Conservation (phyloP, 2,329 filamentous ascomycete species). For the Tolypocladium tropicale region DNA sequence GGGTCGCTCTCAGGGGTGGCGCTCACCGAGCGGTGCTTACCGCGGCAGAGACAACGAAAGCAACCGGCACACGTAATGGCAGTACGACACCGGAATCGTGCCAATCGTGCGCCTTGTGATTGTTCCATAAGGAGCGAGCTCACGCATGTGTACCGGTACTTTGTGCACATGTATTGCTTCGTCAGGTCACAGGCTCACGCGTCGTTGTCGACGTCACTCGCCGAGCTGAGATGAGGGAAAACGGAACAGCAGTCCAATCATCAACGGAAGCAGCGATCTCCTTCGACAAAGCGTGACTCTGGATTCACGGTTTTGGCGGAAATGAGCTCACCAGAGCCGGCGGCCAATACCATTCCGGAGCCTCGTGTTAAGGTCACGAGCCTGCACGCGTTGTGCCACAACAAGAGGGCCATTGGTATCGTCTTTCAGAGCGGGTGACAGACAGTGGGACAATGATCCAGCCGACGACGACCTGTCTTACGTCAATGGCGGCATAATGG, state of each 20-base stretch:
- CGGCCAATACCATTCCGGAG: too few relatives aligned
- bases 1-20: too few relatives aligned
- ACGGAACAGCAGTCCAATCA: neutral
- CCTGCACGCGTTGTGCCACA: neutral
- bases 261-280: neutral
- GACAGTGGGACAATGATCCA: too few relatives aligned
- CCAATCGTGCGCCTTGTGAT: neutral
- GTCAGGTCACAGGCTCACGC: neutral
- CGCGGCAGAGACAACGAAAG: neutral
- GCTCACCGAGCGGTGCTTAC: neutral
- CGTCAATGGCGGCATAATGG: too few relatives aligned
- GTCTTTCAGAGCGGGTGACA: neutral
- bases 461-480: neutral
- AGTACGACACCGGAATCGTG: neutral
- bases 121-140: neutral
- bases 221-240: neutral
- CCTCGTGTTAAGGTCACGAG: neutral
- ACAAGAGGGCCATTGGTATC: neutral
- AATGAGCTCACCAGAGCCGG: neutral
- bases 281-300: neutral
- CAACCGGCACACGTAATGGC: neutral
- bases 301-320: neutral
- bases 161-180: neutral
- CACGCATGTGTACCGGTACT: neutral
- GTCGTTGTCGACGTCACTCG: neutral